Base-by-base conservation (phyloP, 164 flowering plant genomes). In the Amborella trichopoda region DNA sequence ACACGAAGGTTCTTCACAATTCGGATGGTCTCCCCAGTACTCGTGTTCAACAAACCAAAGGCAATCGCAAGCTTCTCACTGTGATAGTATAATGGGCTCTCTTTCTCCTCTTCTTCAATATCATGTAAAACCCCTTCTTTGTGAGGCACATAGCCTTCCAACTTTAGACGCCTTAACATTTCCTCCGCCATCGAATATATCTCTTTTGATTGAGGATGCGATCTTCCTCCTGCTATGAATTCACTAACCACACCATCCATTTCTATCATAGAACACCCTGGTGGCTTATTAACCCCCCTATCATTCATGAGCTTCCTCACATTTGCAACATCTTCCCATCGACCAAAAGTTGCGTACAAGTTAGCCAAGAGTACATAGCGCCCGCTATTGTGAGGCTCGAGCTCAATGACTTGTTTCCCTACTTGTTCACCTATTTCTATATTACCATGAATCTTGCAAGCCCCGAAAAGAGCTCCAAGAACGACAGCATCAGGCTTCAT, bases 21-120 rank as follows among this genome's bases (percentile, higher is more conserved):
- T 16, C 59, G 36, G 5, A 54, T 54, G 3, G 59, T 54, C 14
- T 32, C 45, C 21, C 52, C 51, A 2, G 37, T 23, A 14, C 46
- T 3, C 3, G 59, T 54, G 27, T 54, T 46, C 26, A 55, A 21
- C 40, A 55, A 23, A 5, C 59, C 52, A 37, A 30, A 47, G 25
- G 59, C 59, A 38, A 55, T 47, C 14, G 59, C 52, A 27, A 55
- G 59, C 52, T 55, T 55, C 46, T 55, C 52, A 40, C 59, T 55
- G 25, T 55, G 52, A 33, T 46, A 46, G 27, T 36, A 23, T 21
- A 47, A 21, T 21, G 52, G 52, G 46, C 28, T 39, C 45, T 55
- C 52, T 38, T 54, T 54, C 37, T 47, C 52, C 21, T 55, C 52
- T 28, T 55, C 52, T 39, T 24, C 39, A 46, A 46, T 11, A 23